These are phyloP conservation scores for Glaciozyma martinii DNA, from an alignment of 768 basidiomycete species.

Conservation along the genomic window DNA sequence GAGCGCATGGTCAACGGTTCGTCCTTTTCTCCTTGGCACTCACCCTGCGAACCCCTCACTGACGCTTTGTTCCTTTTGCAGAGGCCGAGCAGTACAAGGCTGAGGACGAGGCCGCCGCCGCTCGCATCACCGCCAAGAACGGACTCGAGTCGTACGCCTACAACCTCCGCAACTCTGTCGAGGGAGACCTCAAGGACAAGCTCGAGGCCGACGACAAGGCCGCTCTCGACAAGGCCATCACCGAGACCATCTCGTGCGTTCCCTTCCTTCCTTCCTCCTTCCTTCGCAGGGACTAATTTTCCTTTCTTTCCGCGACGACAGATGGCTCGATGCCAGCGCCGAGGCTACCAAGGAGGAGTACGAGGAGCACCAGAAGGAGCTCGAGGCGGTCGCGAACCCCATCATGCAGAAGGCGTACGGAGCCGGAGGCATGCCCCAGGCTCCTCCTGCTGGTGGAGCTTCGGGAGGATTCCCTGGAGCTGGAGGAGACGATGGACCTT, in stretches of 20 bases:
- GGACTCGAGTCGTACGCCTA: constrained; percentile 81
- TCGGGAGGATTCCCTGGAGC: constrained; percentile 29
- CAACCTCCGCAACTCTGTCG: constrained; percentile 84
- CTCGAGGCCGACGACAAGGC: constrained; percentile 77
- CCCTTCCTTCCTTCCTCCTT: neutral
- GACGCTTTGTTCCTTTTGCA: constrained; percentile 12
- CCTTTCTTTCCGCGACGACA: neutral
- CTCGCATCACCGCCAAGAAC: constrained; percentile 81
- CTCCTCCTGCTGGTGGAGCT: constrained; percentile 11
- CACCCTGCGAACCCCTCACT: neutral
- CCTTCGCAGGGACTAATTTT: neutral
- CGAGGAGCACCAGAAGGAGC: constrained; percentile 59
- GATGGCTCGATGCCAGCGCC: constrained; percentile 79
- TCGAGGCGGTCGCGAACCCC: constrained; percentile 35
- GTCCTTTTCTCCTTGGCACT: constrained; percentile 37
- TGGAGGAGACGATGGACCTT: constrained; percentile 19
- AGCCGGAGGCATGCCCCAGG: constrained; percentile 26
- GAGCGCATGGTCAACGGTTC: constrained; percentile 80
- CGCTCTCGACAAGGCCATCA: constrained; percentile 69
- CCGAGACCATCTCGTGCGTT: constrained; percentile 74
- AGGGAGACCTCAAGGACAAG: constrained; percentile 75
- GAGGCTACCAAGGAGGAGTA: constrained; percentile 84
- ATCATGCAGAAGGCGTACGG: constrained; percentile 31
- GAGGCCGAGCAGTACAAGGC: constrained; percentile 90
- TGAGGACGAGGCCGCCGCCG: constrained; percentile 59